A percentile compares a stretch with the other conserved stretches of the same genome.
Conservation (phyloP, 768 basidiomycete genomes). For the Royoungia palumana region DNA sequence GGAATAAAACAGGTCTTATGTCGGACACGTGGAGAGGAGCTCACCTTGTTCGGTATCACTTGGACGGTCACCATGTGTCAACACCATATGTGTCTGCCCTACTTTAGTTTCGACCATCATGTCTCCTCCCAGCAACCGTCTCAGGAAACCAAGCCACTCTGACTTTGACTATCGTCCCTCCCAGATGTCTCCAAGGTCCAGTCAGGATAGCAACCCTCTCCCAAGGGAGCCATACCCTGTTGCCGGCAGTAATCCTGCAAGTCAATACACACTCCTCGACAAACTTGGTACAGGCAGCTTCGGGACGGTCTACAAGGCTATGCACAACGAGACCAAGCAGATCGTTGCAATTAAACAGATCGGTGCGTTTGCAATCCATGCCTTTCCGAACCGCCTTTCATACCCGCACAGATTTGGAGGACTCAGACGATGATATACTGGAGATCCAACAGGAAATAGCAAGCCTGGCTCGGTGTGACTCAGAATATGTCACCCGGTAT, state of each 20-base stretch:
- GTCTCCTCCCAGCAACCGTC: slow-evolving; percentile 37
- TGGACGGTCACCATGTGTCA: slow-evolving; percentile 15
- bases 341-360: slow-evolving; percentile 99
- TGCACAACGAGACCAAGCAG: slow-evolving; percentile 91
- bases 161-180: slow-evolving; percentile 39
- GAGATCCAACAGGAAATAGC: slow-evolving; percentile 99
- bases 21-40: slow-evolving; percentile 27
- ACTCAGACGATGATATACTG: slow-evolving; percentile 96
- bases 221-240: slow-evolving; percentile 62
- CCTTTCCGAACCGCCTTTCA: slow-evolving; percentile 4
- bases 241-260: slow-evolving; percentile 77
- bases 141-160: slow-evolving; percentile 38
- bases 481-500: slow-evolving; percentile 93
- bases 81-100: slow-evolving; percentile 7
- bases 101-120: slow-evolving; percentile 36
- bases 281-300: slow-evolving; percentile 98
- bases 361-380: slow-evolving; percentile 48
- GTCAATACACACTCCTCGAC: slow-evolving; percentile 88
- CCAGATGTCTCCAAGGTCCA: slow-evolving; percentile 43
- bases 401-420: slow-evolving; percentile 74
- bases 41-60: slow-evolving; percentile 12
- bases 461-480: slow-evolving; percentile 92
- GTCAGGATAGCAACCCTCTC: slow-evolving; percentile 38
- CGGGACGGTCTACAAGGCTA: slow-evolving; percentile 95
- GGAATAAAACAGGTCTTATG: slow-evolving; percentile 2